Percentiles rank a stretch among this genome's conserved stretches.
These are phyloP conservation scores for Yamadazyma phyllophila DNA, from an alignment of 805 yeast species.

Conservation along the genomic window DNA sequence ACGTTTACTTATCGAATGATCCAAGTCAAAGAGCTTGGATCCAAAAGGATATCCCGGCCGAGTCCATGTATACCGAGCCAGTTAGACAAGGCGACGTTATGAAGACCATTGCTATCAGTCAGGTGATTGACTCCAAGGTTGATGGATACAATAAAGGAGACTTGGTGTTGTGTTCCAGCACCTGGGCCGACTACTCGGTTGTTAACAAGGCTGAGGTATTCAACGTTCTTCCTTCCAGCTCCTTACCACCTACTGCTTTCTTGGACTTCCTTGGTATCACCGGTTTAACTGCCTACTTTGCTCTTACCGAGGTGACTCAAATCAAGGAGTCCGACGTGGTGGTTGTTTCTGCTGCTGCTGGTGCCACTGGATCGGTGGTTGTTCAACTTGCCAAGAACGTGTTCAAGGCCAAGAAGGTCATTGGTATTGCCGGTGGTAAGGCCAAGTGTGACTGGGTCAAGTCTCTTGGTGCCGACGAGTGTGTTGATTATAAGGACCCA, in stretches of 20 bases:
- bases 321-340: constrained; percentile 20
- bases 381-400: constrained; percentile 31
- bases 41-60: constrained; percentile 23
- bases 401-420: constrained; percentile 25
- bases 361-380: constrained; percentile 32
- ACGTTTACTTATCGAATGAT: constrained; percentile 32
- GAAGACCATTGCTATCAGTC: constrained; percentile 21
- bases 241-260: constrained; percentile 23
- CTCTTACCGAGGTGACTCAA: constrained; percentile 33
- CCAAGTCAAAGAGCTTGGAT: constrained; percentile 39
- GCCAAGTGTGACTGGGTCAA: constrained; percentile 55
- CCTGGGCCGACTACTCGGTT: constrained; percentile 26
- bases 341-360: constrained; percentile 32
- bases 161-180: constrained; percentile 17
- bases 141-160: constrained; percentile 25
- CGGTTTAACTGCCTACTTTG: constrained; percentile 31
- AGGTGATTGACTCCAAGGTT: constrained; percentile 25
- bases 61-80: constrained; percentile 22
- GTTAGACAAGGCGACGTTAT: constrained; percentile 22
- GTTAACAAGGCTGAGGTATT: constrained; percentile 14
- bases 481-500: constrained; percentile 52
- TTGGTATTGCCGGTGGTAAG: constrained; percentile 32
- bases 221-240: constrained; percentile 16
- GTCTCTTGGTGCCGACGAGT: constrained; percentile 51
- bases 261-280: constrained; percentile 27